These are phyloP conservation scores for Citrullus colocynthis DNA, from an alignment of 306 rosid species.

Conservation along the genomic window DNA sequence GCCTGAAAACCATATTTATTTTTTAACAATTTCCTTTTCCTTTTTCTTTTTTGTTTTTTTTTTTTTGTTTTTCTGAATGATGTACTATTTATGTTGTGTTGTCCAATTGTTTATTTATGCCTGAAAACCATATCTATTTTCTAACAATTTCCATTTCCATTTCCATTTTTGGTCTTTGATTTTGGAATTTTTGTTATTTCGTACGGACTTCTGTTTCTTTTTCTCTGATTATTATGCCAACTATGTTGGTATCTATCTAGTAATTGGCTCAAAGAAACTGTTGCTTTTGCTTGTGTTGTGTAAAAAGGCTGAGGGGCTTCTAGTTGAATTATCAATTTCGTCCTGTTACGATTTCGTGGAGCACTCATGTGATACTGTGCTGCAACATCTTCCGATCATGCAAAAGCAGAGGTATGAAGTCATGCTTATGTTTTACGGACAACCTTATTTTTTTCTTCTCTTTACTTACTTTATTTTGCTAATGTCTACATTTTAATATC, in stretches of 20 bases:
- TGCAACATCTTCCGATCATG: slow-evolving; percentile 61
- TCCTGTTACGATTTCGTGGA: slow-evolving; percentile 84
- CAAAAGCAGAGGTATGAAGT: slow-evolving; percentile 54
- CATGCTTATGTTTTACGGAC: background rate
- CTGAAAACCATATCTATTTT: background rate
- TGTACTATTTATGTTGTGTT: background rate
- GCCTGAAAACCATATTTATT: background rate
- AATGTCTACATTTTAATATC: background rate
- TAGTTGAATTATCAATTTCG: slow-evolving; percentile 51
- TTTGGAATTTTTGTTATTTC: background rate
- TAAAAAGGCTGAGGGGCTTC: slow-evolving; percentile 83
- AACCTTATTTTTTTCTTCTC: background rate
- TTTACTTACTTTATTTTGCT: background rate
- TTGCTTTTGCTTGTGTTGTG: slow-evolving; percentile 16
- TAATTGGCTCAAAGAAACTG: background rate
- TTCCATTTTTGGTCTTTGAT: background rate
- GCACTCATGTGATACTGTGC: slow-evolving; percentile 54
- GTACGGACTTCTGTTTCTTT: background rate
- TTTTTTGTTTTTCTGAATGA: too few relatives aligned
- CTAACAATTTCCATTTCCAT: background rate
- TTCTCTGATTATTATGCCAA: background rate
- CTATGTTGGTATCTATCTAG: background rate
- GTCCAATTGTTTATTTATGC: background rate
- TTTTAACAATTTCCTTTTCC: background rate
- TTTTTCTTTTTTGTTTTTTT: background rate